Conservation (phyloP, 805 yeast genomes). For the Candida coleopterorum region DNA sequence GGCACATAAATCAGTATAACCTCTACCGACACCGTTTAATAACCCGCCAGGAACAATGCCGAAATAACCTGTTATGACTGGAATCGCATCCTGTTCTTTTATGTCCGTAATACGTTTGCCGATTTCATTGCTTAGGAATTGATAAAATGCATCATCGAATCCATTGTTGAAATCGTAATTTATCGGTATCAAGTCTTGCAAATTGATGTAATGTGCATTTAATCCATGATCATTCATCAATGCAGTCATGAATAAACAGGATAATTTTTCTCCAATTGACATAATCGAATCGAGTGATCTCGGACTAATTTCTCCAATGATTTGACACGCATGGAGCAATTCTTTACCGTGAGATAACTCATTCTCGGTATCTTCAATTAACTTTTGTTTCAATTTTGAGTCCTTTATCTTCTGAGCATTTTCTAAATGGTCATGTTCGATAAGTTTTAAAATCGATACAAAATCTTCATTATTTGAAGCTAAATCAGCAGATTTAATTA, state of each 20-base stretch:
- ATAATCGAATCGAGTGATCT: conserved; percentile 85
- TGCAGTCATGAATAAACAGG: conserved; percentile 85
- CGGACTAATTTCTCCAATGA: conserved; percentile 86
- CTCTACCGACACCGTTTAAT: conserved; percentile 90
- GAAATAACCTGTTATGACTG: conserved; percentile 94
- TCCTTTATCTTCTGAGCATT: conserved; percentile 59
- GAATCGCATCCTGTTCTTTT: conserved; percentile 47
- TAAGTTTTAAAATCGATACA: conserved; percentile 53
- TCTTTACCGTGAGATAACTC: conserved; percentile 69
- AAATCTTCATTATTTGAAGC: conserved; percentile 62
- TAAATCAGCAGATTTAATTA: conserved; percentile 77
- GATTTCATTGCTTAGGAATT: conserved; percentile 47
- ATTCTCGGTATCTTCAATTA: conserved; percentile 53
- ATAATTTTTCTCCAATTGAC: conserved; percentile 90
- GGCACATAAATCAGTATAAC: conserved; percentile 96
- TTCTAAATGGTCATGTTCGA: conserved; percentile 70
- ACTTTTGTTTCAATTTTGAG: conserved; percentile 43
- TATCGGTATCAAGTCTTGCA: conserved; percentile 66
- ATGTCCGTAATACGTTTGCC: conserved; percentile 45
- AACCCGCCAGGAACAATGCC: conserved; percentile 96
- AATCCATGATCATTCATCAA: conserved; percentile 80
- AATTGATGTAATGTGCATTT: conserved; percentile 72
- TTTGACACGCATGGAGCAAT: conserved; percentile 78
- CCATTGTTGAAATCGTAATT: conserved; percentile 53
- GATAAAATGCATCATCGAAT: conserved; percentile 64